Evolutionary conservation across 2,329 filamentous ascomycete species (phyloP).

Genomic region (Alternaria solani): DNA sequence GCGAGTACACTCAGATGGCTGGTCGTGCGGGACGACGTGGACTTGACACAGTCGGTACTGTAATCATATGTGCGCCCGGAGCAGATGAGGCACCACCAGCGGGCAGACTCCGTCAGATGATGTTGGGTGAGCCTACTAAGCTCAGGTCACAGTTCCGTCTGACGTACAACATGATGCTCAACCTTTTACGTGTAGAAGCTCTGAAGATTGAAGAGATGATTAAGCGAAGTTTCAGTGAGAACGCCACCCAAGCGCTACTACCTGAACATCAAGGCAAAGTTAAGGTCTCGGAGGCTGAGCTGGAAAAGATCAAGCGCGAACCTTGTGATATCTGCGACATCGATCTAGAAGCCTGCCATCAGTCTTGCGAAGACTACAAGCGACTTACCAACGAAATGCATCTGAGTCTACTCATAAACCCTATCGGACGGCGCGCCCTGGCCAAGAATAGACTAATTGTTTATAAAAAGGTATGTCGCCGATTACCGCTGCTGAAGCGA

Average conservation of each 20-base stretch:
- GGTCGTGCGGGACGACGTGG: constrained; percentile 92
- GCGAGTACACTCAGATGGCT: constrained; percentile 99
- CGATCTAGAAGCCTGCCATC: constrained; percentile 81
- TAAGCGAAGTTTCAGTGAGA: constrained; percentile 98
- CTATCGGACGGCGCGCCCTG: constrained; percentile 82
- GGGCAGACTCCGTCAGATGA: constrained; percentile 86
- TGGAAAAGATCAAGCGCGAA: constrained; percentile 89
- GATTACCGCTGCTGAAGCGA: neutral
- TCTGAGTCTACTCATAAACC: constrained; percentile 77
- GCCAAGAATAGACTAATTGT: constrained; percentile 78
- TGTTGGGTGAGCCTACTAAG: constrained; percentile 93
- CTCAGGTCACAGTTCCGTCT: constrained; percentile 94
- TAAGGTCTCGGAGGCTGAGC: constrained; percentile 86
- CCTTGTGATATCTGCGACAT: constrained; percentile 81
- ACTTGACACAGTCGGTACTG: constrained; percentile 88
- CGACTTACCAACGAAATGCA: constrained; percentile 83
- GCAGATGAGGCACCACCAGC: constrained; percentile 89
- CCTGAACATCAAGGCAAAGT: constrained; percentile 97
- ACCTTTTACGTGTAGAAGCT: constrained; percentile 91
- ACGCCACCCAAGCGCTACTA: constrained; percentile 91
- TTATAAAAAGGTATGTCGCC: constrained; percentile 67
- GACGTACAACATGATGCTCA: constrained; percentile 99
- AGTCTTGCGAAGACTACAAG: constrained; percentile 80
- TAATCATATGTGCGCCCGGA: constrained; percentile 86
- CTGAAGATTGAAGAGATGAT: constrained; percentile 99